A percentile compares a stretch with the other conserved stretches of the same genome.
phyloP scores from a whole-genome alignment of 2,329 filamentous ascomycete genomes.

The Venturiaceae sp. region DNA sequence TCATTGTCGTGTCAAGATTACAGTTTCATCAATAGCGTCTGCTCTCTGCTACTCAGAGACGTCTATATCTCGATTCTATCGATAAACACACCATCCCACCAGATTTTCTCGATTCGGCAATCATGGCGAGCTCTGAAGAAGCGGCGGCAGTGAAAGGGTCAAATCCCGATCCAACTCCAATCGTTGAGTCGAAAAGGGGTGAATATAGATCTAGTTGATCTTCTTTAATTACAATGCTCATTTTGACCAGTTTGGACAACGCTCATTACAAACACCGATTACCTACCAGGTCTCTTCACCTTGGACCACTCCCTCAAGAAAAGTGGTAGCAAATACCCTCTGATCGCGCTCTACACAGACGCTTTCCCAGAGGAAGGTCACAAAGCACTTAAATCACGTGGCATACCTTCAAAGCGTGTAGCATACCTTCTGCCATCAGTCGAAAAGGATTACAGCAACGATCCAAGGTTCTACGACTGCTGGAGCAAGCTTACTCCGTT shows the following conservation, averaged over 20 bases:
- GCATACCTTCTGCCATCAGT: constrained; percentile 61
- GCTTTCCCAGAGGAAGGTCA: constrained; percentile 60
- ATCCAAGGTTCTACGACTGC: constrained; percentile 80
- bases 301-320: constrained; percentile 67
- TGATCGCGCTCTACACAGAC: constrained; percentile 76
- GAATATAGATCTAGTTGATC: neutral
- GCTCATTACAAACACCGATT: constrained; percentile 74
- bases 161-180: constrained; percentile 16
- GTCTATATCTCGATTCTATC: too few species aligned
- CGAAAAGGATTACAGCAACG: constrained; percentile 59
- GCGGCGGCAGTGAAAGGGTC: neutral
- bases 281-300: constrained; percentile 73
- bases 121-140: neutral
- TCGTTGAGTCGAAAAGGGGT: constrained; percentile 28
- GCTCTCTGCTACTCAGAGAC: too few species aligned
- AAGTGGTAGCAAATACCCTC: constrained; percentile 58
- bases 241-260: constrained; percentile 65
- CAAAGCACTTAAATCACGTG: constrained; percentile 56
- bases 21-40: too few species aligned
- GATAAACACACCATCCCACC: neutral
- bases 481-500: constrained; percentile 84
- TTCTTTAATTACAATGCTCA: neutral
- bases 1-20: too few species aligned
- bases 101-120: too few species aligned
- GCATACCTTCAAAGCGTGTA: constrained; percentile 61